These are phyloP conservation scores for Coffea eugenioides DNA, from an alignment of 257 asterid species.

Conservation along the genomic window DNA sequence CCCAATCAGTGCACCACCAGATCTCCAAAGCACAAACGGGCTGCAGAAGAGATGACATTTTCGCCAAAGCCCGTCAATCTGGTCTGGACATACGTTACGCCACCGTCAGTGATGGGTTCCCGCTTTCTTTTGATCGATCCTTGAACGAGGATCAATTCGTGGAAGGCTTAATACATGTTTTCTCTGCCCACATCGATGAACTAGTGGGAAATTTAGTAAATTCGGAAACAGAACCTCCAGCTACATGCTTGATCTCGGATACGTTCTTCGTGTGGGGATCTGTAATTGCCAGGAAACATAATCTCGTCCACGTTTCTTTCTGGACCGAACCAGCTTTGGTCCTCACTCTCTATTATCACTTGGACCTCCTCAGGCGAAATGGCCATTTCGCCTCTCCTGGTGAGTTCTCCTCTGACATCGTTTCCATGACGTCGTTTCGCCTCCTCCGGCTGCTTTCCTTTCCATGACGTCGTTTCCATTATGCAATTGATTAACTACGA, in stretches of 20 bases:
- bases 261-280: conserved; percentile 52
- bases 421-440: too few relatives aligned
- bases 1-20: too few relatives aligned
- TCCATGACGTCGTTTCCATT: too few relatives aligned
- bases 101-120: conserved; percentile 45
- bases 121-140: conserved; percentile 38
- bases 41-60: too few relatives aligned
- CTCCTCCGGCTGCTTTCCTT: too few relatives aligned
- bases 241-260: conserved; percentile 50
- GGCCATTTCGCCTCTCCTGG: conserved; percentile 52
- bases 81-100: conserved; percentile 48
- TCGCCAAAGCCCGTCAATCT: conserved; percentile 22
- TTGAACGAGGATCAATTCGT: conserved; percentile 42
- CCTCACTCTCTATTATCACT: conserved; percentile 43
- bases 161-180: conserved; percentile 46
- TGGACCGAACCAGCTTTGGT: conserved; percentile 55
- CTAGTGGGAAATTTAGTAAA: conserved; percentile 25
- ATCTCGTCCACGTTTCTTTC: conserved; percentile 32
- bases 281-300: conserved; percentile 43
- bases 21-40: too few relatives aligned
- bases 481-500: too few relatives aligned
- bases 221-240: conserved; percentile 23
- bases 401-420: conserved; percentile 18
- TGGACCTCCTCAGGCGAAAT: conserved; percentile 41
- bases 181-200: conserved; percentile 51